Evolutionary conservation across 1,139 yeast genomes (phyloP), one percentile per base, ranked within the genome.

Genomic region (Taphrina deformans): DNA sequence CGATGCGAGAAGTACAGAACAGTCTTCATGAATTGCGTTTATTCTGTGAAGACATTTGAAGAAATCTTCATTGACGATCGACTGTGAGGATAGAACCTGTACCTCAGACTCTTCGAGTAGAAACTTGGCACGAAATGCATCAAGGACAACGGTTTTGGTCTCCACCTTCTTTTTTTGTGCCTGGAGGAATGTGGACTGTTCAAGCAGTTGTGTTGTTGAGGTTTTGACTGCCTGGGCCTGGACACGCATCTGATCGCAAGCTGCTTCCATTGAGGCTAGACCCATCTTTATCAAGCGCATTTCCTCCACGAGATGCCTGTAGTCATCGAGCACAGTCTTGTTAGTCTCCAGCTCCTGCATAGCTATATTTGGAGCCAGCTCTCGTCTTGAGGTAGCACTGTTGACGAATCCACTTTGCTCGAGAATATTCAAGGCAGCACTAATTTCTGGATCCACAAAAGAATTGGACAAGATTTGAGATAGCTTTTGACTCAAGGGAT

Each of bases 91-190:
- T 41, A 72, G 80, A 70, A 67, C 78, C 78, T 64, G 81, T 74
- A 67, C 73, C 70, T 93, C 97, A 66, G 84, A 82, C 69, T 87
- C 93, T 55, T 82, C 83, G 53, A 93, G 75, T 0, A 92, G 84
- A 73, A 89, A 90, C 66, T 84, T 83, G 3, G 27, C 9, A 5
- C 55, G 56, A 21, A 59, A 59, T 9, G 63, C 56, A n/a, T n/a
- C 16, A 1, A 59, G 50, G 1, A 62, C 60, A 3, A 9, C n/a
- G 3, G 31, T 50, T 48, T 44, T 56, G 58, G 18, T 53, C 14
- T 38, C 40, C 21, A 50, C 63, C 21, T 40, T 51, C 27, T 24
- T 12, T 16, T 52, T 51, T 23, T 82, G 76, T 1, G 74, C 72
- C 45, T 79, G 78, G 46, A 85, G n/a, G 16, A 59, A 59, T 7